These are phyloP conservation scores for Aspergillus spinulosporus DNA, from an alignment of 2,329 filamentous ascomycete genomes.

Conservation along the genomic window DNA sequence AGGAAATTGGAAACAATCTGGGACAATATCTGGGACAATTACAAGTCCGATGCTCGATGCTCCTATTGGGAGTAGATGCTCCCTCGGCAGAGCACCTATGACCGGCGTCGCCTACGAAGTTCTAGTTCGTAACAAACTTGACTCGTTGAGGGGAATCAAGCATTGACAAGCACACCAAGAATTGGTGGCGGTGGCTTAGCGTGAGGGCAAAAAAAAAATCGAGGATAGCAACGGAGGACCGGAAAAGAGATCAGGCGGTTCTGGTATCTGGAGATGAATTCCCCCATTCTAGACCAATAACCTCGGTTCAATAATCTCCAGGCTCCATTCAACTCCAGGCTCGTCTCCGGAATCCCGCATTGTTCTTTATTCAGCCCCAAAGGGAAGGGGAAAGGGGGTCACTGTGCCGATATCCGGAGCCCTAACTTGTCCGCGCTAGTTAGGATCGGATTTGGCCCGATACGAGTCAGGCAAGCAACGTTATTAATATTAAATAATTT, in stretches of 20 bases:
- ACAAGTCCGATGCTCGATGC: no score
- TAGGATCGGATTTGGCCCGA: not conserved
- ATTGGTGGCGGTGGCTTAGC: not conserved
- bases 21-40: no score
- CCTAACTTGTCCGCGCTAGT: not conserved
- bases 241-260: not conserved
- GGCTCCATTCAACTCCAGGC: not conserved
- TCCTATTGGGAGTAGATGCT: no score
- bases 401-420: not conserved
- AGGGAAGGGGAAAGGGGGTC: no score
- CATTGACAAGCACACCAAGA: conserved; percentile 4
- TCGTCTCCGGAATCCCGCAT: not conserved
- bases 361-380: not conserved
- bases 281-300: not conserved
- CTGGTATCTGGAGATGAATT: not conserved
- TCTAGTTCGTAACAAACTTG: not conserved
- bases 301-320: not conserved
- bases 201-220: not conserved
- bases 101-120: no score
- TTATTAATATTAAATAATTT: no score
- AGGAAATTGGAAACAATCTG: no score
- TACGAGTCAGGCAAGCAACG: not conserved
- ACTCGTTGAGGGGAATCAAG: not conserved
- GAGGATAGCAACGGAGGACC: not conserved
- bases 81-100: no score